Percentiles rank a stretch among this genome's conserved stretches.
phyloP scores from a whole-genome alignment of 192 early-diverging fungal genomes.

The Lobulomyces angularis region DNA sequence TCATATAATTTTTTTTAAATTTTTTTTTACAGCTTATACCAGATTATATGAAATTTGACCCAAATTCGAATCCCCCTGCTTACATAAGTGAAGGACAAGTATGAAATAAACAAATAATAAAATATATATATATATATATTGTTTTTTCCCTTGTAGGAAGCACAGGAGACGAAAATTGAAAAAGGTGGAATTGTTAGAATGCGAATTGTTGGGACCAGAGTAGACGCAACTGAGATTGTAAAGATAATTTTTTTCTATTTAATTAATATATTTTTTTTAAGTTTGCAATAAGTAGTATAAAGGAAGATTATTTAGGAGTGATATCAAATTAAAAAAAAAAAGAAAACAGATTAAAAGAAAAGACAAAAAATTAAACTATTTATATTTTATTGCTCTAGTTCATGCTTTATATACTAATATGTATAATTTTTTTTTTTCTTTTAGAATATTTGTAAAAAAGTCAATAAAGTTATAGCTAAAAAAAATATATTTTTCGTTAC shows the following conservation, averaged over 20 bases:
- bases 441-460: too few relatives aligned
- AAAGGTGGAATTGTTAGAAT: conserved; percentile 75
- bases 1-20: conserved; percentile 7
- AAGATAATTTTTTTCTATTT: conserved; percentile 21
- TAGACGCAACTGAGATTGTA: conserved; percentile 90
- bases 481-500: too few relatives aligned
- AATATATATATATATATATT: not conserved
- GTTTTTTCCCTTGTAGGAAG: conserved; percentile 8
- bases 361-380: too few relatives aligned
- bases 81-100: conserved; percentile 67
- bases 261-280: conserved; percentile 12
- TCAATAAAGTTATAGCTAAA: too few relatives aligned
- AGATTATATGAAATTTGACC: conserved; percentile 78
- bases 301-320: conserved; percentile 92
- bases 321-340: too few relatives aligned
- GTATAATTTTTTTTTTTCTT: too few relatives aligned
- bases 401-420: too few relatives aligned
- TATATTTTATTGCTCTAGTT: too few relatives aligned
- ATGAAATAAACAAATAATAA: conserved; percentile 6
- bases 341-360: too few relatives aligned
- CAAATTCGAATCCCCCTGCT: conserved; percentile 71
- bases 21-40: conserved; percentile 59
- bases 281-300: conserved; percentile 93
- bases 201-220: conserved; percentile 78
- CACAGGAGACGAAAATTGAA: conserved; percentile 51